phyloP scores from a whole-genome alignment of 2,329 filamentous ascomycete genomes.

The Dactylellina parvicollis region DNA sequence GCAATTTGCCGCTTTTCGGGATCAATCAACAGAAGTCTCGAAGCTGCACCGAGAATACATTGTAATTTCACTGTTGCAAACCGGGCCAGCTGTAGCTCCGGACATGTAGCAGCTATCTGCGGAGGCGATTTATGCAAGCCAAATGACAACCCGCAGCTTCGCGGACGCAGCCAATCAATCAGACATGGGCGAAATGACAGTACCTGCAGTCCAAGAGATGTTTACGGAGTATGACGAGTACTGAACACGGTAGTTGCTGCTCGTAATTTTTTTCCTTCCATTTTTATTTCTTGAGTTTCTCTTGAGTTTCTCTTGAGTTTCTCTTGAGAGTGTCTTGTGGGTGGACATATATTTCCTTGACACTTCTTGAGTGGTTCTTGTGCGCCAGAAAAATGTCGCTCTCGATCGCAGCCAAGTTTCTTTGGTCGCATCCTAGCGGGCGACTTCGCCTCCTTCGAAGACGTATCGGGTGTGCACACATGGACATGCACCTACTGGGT shows the following conservation, averaged over 20 bases:
- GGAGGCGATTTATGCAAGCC: background rate
- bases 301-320: background rate
- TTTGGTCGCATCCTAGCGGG: background rate
- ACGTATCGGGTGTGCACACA: background rate
- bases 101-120: background rate
- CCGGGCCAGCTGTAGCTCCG: background rate
- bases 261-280: too few species aligned
- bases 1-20: background rate
- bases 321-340: background rate
- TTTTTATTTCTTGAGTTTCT: background rate
- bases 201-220: too few species aligned
- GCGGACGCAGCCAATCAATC: background rate
- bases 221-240: background rate
- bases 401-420: background rate
- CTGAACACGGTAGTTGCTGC: background rate
- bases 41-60: too few species aligned
- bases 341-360: background rate
- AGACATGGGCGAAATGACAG: background rate
- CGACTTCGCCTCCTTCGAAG: conserved; percentile 8
- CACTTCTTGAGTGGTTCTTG: background rate
- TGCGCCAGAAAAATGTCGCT: background rate
- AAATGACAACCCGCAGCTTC: background rate
- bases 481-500: background rate
- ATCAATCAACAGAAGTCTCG: too few species aligned
- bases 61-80: background rate